Evolutionary conservation across 1,139 yeast genomes (phyloP), one percentile per base, ranked within the genome.

Genomic region (Candida freyschussii): DNA sequence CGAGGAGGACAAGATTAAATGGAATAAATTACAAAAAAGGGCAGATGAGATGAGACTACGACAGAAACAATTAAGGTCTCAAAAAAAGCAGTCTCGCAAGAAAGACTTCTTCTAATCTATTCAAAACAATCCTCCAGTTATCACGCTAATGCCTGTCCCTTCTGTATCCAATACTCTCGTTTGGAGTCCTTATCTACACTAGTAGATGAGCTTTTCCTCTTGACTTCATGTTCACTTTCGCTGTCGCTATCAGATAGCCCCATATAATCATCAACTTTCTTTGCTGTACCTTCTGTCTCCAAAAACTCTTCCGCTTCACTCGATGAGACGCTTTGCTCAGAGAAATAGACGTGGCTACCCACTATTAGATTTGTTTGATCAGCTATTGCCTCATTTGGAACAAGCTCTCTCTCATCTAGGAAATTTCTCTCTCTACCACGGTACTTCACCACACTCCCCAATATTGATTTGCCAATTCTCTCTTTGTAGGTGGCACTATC

Each of bases 401-500:
- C 85, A 40, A 71, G 61, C 27, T 62, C 63, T 53, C 94, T 68
- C 33, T 84, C 94, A 56, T 85, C 95, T 33, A 72, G 73, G 55
- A 85, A 85, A 53, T 83, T 89, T 57, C 96, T 67, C 46, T 71
- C 76, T 40, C 75, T 76, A 4, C 95, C 95, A 41, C 70, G 74
- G 53, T 76, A 80, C 50, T 76, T 78, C 41, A 86, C 82, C 13
- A 86, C 82, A 46, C 82, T 84, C 3, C 95, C 95, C 34, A 86
- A 57, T 14, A 86, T 80, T 46, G 86, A 82, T 54, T 75, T 74
- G 0, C 91, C 91, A 9, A 79, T 50, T 38, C 95, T 62, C 27
- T 74, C 70, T 50, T 73, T 81, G 55, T 78, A 81, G 0, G 85
- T 65, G 1, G 86, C 76, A 12, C 46, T 41, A 36, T 68, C 65